Evolutionary conservation across 768 basidiomycete species (phyloP).

Genomic region (Pleurotus ostreatus): DNA sequence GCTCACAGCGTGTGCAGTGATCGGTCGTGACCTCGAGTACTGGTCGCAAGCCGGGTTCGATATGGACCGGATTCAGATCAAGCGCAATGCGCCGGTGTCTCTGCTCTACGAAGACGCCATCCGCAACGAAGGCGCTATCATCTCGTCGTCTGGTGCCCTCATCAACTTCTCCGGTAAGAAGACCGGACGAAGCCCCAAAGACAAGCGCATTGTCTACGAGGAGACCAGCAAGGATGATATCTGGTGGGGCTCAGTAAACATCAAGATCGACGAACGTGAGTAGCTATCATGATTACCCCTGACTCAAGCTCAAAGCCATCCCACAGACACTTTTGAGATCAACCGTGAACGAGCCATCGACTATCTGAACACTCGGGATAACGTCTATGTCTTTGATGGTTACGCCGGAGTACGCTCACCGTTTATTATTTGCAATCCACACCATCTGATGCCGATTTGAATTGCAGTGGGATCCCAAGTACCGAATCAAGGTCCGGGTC

Average conservation of each 20-base stretch:
- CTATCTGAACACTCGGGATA: conserved; percentile 96
- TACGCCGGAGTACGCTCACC: conserved; percentile 69
- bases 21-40: conserved; percentile 91
- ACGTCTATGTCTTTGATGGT: conserved; percentile 97
- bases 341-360: conserved; percentile 99
- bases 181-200: conserved; percentile 95
- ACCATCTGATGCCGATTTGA: conserved; percentile 6
- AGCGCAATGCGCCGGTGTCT: conserved; percentile 88
- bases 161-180: conserved; percentile 99
- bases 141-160: conserved; percentile 91
- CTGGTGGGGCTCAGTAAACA: conserved; percentile 99
- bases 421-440: not conserved
- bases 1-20: conserved; percentile 46
- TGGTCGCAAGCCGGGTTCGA: conserved; percentile 99
- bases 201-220: conserved; percentile 99
- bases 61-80: conserved; percentile 95
- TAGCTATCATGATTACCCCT: conserved; percentile 11
- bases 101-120: conserved; percentile 97
- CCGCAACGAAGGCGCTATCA: conserved; percentile 97
- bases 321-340: conserved; percentile 94
- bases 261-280: conserved; percentile 96
- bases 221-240: conserved; percentile 95
- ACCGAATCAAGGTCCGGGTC: conserved; percentile 99
- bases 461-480: conserved; percentile 91
- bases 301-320: not conserved